A percentile compares a stretch with the other conserved stretches of the same genome.
phyloP scores from a whole-genome alignment of 2,329 filamentous ascomycete species.

The Cladosporium colombiae region DNA sequence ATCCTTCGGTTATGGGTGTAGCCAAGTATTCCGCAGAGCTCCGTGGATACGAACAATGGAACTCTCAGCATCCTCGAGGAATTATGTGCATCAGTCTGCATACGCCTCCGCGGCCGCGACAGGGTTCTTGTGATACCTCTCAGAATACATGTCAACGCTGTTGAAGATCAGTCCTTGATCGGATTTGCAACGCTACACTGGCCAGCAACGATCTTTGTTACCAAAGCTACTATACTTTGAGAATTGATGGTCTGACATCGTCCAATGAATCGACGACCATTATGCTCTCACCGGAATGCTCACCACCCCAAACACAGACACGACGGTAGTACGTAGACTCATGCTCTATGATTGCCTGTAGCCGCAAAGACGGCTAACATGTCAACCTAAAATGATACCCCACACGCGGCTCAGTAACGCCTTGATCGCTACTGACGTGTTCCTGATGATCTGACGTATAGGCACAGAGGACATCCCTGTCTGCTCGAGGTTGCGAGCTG shows the following conservation, averaged over 20 bases:
- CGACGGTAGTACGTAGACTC: neutral
- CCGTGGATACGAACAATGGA: neutral
- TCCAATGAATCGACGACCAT: neutral
- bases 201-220: neutral
- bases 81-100: neutral
- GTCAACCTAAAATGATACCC: neutral
- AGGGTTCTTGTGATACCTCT: neutral
- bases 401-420: constrained; percentile 8
- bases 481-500: neutral
- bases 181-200: neutral
- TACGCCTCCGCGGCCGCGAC: neutral
- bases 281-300: neutral
- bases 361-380: neutral
- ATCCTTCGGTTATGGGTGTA: neutral
- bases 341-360: neutral
- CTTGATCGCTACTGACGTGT: constrained; percentile 12
- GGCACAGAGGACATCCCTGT: neutral
- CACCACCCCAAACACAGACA: neutral
- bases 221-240: neutral
- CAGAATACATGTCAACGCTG: neutral
- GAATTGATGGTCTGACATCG: neutral
- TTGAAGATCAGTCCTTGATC: neutral
- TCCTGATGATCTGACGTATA: constrained; percentile 13
- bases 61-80: neutral
- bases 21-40: neutral